phyloP scores from a whole-genome alignment of 305 asterid genomes.

The Fraxinus angustifolia region DNA sequence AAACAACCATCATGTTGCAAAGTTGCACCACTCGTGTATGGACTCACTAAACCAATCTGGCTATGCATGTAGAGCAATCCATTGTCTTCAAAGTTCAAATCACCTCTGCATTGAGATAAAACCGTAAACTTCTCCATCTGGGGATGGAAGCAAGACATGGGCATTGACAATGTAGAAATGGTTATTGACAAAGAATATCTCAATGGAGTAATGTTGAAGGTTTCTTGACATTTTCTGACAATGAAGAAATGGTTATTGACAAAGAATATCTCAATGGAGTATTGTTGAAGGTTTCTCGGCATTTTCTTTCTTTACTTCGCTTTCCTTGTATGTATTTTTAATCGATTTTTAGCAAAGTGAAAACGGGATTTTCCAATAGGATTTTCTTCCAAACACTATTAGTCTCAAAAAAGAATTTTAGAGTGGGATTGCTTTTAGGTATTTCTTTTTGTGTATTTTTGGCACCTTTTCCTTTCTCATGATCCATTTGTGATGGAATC shows the following conservation, averaged over 20 bases:
- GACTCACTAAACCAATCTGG: constrained; percentile 35
- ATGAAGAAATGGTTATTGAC: neutral
- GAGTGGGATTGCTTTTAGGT: neutral
- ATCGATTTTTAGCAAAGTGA: neutral
- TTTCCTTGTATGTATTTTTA: constrained; percentile 2
- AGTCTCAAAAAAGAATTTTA: neutral
- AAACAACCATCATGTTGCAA: constrained; percentile 33
- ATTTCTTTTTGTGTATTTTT: neutral
- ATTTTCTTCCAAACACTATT: neutral
- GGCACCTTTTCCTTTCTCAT: neutral
- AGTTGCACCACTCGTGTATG: constrained; percentile 27
- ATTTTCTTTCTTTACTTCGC: constrained; percentile 12
- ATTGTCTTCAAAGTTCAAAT: constrained; percentile 13
- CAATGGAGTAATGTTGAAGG: too few relatives aligned
- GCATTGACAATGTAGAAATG: too few relatives aligned
- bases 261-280: neutral
- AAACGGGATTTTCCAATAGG: neutral
- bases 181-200: too few relatives aligned
- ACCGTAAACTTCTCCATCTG: constrained; percentile 21
- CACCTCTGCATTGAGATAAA: constrained; percentile 43
- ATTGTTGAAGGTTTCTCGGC: constrained; percentile 24
- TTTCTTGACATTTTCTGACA: too few relatives aligned
- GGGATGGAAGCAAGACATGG: neutral
- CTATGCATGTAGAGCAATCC: constrained; percentile 40
- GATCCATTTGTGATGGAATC: neutral